phyloP scores from a whole-genome alignment of 495 filamentous ascomycete genomes.

The Diplogelasinospora grovesii region DNA sequence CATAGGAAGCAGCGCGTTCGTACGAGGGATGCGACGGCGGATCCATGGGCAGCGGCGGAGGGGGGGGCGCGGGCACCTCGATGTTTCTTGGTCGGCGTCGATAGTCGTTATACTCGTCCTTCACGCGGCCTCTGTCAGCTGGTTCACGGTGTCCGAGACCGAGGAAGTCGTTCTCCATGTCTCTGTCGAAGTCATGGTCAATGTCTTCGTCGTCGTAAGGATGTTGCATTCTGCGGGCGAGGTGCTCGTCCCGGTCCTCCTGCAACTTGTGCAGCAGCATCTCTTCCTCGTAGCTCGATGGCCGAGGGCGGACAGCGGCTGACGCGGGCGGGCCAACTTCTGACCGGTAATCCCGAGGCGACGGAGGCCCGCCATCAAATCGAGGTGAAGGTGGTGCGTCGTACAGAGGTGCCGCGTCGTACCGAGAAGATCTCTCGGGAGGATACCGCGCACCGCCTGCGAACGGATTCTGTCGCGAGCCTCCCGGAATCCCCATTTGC shows the following conservation, averaged over 20 bases:
- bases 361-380: slow-evolving; percentile 16
- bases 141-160: too few relatives aligned
- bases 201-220: slow-evolving; percentile 30
- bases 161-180: slow-evolving; percentile 8
- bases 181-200: slow-evolving; percentile 8
- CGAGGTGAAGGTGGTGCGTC: too few relatives aligned
- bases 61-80: slow-evolving; percentile 30
- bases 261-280: slow-evolving; percentile 43
- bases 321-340: slow-evolving; percentile 12
- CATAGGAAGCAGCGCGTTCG: slow-evolving; percentile 31
- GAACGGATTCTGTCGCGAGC: slow-evolving; percentile 20
- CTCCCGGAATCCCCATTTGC: slow-evolving; percentile 47
- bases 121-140: too few relatives aligned
- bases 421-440: slow-evolving; percentile 17
- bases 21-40: slow-evolving; percentile 29
- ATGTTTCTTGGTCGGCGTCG: slow-evolving; percentile 35
- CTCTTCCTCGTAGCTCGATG: slow-evolving; percentile 48
- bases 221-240: slow-evolving; percentile 48
- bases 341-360: slow-evolving; percentile 23
- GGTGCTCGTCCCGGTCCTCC: slow-evolving; percentile 50
- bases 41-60: slow-evolving; percentile 12
- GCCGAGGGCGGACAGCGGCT: slow-evolving; percentile 24
- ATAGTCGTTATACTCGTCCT: too few relatives aligned
- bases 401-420: too few relatives aligned
- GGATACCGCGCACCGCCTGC: slow-evolving; percentile 4